Evolutionary conservation across 495 filamentous ascomycete genomes (phyloP).

Genomic region (Xanthoparmelia taractica): DNA sequence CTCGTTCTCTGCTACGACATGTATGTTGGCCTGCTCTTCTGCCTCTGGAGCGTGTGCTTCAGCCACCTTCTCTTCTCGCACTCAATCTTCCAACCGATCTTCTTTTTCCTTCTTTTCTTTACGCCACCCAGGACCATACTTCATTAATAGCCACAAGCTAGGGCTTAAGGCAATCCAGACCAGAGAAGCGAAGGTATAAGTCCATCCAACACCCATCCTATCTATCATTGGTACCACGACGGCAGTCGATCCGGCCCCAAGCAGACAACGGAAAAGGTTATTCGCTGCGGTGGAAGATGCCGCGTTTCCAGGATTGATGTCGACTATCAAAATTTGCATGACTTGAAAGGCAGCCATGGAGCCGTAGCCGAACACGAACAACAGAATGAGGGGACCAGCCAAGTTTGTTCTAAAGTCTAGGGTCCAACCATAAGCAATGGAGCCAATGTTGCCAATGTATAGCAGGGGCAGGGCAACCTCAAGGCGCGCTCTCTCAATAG

Average conservation of each 20-base stretch:
- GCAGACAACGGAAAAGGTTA: slow-evolving; percentile 59
- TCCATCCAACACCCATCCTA: slow-evolving; percentile 60
- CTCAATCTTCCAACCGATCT: neutral
- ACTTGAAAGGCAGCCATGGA: slow-evolving; percentile 32
- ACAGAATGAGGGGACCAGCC: slow-evolving; percentile 32
- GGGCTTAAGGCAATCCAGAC: slow-evolving; percentile 49
- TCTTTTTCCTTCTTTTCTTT: slow-evolving; percentile 32
- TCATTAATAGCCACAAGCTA: slow-evolving; percentile 40
- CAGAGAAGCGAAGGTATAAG: slow-evolving; percentile 56
- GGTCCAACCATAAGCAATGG: slow-evolving; percentile 46
- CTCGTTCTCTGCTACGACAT: neutral
- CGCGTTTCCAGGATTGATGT: slow-evolving; percentile 54
- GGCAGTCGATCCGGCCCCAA: slow-evolving; percentile 61
- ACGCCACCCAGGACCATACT: slow-evolving; percentile 42
- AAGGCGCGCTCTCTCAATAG: slow-evolving; percentile 44
- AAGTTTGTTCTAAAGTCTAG: slow-evolving; percentile 32
- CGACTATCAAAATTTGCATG: slow-evolving; percentile 49
- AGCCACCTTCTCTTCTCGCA: neutral
- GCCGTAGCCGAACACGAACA: slow-evolving; percentile 33
- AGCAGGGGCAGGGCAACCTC: slow-evolving; percentile 35
- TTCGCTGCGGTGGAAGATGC: slow-evolving; percentile 62
- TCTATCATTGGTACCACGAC: slow-evolving; percentile 58
- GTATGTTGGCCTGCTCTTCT: neutral
- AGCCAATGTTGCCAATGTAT: slow-evolving; percentile 30
- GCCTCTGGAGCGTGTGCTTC: neutral